Conservation (phyloP, 2,329 filamentous ascomycete genomes). For the Phialophora tarda region DNA sequence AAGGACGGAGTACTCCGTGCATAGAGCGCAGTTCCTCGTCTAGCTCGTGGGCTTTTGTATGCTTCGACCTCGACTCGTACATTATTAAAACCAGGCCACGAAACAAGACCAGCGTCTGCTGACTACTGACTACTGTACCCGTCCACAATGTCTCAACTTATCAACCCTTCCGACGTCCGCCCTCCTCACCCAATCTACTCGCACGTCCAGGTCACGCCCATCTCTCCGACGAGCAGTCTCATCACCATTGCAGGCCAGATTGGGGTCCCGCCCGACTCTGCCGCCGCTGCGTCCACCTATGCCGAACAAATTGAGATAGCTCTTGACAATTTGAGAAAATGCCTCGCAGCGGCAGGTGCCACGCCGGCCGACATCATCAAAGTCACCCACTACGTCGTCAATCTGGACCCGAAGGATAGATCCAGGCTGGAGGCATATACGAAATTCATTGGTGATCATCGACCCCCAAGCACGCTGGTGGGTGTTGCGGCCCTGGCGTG, state of each 20-base stretch:
- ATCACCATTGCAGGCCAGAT: slow-evolving; percentile 33
- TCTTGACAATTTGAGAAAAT: slow-evolving; percentile 30
- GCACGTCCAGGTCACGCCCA: slow-evolving; percentile 25
- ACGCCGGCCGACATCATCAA: slow-evolving; percentile 32
- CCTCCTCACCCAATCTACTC: slow-evolving; percentile 29
- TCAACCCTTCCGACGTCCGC: slow-evolving; percentile 28
- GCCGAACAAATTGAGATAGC: slow-evolving; percentile 31
- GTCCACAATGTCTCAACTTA: slow-evolving; percentile 22
- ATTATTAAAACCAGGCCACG: too few relatives aligned
- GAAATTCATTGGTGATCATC: slow-evolving; percentile 26
- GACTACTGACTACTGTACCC: neutral
- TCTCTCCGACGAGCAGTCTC: slow-evolving; percentile 24
- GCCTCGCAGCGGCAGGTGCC: slow-evolving; percentile 29
- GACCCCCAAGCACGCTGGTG: slow-evolving; percentile 30
- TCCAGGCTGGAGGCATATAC: slow-evolving; percentile 23
- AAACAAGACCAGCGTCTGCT: neutral
- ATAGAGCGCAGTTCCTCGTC: too few relatives aligned
- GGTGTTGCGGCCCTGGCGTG: slow-evolving; percentile 30
- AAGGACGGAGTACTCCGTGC: too few relatives aligned
- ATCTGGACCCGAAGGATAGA: slow-evolving; percentile 26
- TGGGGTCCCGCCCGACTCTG: slow-evolving; percentile 18
- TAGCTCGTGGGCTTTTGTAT: too few relatives aligned
- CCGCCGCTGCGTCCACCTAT: slow-evolving; percentile 17
- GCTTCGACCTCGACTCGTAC: too few relatives aligned
- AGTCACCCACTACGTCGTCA: slow-evolving; percentile 33